Conservation (phyloP, 140 eudicot species). For the Oenanthe javanica region DNA sequence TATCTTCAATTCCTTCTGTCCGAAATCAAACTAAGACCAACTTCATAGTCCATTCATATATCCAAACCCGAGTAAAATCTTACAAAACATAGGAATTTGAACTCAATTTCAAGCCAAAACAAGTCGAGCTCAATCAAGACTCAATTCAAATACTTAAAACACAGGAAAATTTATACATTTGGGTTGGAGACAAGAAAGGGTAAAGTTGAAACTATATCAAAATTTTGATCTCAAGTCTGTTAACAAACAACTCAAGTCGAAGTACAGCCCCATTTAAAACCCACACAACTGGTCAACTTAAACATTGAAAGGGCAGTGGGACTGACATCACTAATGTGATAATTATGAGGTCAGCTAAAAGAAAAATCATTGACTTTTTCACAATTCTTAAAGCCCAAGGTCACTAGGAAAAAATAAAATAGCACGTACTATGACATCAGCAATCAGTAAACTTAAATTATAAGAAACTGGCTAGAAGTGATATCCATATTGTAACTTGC, state of each 20-base stretch:
- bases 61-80: not conserved
- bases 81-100: not conserved
- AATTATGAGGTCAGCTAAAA: not conserved
- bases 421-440: not conserved
- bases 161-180: too few relatives aligned
- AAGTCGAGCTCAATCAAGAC: not conserved
- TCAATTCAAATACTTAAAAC: not conserved
- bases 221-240: not conserved
- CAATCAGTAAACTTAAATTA: not conserved
- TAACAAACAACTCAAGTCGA: not conserved
- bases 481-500: constrained; percentile 2
- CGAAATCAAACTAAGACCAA: not conserved
- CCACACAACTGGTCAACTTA: not conserved
- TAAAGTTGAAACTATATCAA: not conserved
- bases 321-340: not conserved
- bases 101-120: not conserved
- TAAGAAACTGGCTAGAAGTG: not conserved
- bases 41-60: not conserved
- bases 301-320: not conserved
- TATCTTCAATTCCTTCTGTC: too few relatives aligned
- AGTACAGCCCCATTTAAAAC: not conserved
- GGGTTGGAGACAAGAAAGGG: not conserved
- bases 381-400: not conserved
- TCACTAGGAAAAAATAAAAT: not conserved
- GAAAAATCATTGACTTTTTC: not conserved